Conservation (phyloP, 352 stramenopile genomes). For the Phytophthora brassicae region DNA sequence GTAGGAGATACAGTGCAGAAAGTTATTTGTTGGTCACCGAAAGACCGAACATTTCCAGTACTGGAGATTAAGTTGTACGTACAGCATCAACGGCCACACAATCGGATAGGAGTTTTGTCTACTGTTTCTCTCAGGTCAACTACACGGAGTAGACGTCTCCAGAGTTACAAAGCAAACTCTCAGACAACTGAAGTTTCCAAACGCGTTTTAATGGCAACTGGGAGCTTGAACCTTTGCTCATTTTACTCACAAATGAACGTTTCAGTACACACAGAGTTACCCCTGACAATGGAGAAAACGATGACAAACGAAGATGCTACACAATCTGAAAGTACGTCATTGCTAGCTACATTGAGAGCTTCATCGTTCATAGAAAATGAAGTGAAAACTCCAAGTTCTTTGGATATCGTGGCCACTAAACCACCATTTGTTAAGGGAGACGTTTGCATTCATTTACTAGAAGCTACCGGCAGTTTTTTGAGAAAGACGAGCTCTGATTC, state of each 20-base stretch:
- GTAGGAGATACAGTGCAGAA: not conserved
- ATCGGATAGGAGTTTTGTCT: not conserved
- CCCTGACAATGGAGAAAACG: not conserved
- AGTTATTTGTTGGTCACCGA: conserved; percentile 22
- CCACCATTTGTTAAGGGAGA: conserved; percentile 20
- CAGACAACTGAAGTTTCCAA: not conserved
- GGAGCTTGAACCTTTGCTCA: conserved; percentile 16
- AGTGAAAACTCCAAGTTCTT: not conserved
- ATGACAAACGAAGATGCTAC: not conserved
- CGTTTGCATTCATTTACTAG: conserved; percentile 31
- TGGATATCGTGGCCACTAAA: not conserved
- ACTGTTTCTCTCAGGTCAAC: conserved; percentile 9
- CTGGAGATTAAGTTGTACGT: conserved; percentile 24
- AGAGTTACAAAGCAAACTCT: not conserved
- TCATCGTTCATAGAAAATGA: conserved; percentile 11
- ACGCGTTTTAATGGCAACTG: conserved; percentile 16
- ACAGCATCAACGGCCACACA: conserved; percentile 3
- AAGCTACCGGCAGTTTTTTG: conserved; percentile 24
- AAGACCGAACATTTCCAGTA: conserved; percentile 29
- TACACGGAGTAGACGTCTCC: not conserved
- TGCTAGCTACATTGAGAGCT: conserved; percentile 14
- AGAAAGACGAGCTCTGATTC: conserved; percentile 7
- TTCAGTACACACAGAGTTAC: conserved; percentile 4
- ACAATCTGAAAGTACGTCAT: not conserved
- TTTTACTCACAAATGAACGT: conserved; percentile 26